Evolutionary conservation across 1,284 basidiomycete species (phyloP).

Genomic region (Pyrrhoderma lamaoense): DNA sequence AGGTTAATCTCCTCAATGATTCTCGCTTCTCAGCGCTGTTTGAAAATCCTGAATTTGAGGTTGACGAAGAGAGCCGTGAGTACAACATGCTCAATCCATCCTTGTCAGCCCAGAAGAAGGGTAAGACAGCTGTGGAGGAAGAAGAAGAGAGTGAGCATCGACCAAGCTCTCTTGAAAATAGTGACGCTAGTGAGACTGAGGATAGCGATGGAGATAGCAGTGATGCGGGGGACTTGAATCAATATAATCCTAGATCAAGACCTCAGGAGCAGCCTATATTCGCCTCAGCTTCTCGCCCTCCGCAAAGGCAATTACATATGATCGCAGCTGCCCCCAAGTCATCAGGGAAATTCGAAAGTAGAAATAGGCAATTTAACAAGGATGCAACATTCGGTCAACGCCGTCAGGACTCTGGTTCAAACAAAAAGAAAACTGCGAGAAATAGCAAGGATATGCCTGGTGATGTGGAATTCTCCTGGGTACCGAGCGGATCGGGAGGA

Average conservation of each 20-base stretch:
- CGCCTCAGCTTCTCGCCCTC: constrained; percentile 43
- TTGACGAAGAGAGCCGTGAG: constrained; percentile 85
- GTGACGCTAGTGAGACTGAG: constrained; percentile 31
- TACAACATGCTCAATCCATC: constrained; percentile 91
- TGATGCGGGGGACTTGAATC: constrained; percentile 41
- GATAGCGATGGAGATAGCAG: constrained; percentile 36
- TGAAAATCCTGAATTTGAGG: constrained; percentile 89
- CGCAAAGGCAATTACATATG: constrained; percentile 33
- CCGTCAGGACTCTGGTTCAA: constrained; percentile 29
- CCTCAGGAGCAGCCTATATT: constrained; percentile 35
- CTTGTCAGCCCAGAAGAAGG: constrained; percentile 45
- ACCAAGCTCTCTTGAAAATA: constrained; percentile 62
- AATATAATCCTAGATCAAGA: constrained; percentile 26
- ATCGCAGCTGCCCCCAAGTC: constrained; percentile 31
- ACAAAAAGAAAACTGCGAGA: constrained; percentile 11
- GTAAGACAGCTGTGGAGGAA: constrained; percentile 81
- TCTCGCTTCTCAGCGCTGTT: constrained; percentile 89
- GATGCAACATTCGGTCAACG: constrained; percentile 65
- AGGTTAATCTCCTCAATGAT: constrained; percentile 68
- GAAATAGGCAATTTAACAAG: constrained; percentile 1
- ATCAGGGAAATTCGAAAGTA: not conserved
- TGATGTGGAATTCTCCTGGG: constrained; percentile 61
- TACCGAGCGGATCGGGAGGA: constrained; percentile 31
- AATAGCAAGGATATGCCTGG: constrained; percentile 33
- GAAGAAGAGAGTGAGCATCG: constrained; percentile 79